These are phyloP conservation scores for Ogataea nonfermentans DNA, from an alignment of 805 yeast genomes.

Conservation along the genomic window DNA sequence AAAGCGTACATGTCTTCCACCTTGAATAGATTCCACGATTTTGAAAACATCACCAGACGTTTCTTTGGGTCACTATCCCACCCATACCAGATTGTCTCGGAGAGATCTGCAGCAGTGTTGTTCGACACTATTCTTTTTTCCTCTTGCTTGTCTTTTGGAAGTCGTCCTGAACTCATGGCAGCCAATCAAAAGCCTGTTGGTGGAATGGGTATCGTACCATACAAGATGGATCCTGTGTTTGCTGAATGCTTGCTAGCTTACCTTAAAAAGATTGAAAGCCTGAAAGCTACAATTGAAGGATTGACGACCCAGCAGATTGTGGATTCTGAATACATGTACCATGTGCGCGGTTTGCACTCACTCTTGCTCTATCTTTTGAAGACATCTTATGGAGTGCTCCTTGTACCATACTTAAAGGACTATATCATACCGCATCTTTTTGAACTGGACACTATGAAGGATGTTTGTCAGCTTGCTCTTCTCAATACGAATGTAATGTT, in stretches of 20 bases:
- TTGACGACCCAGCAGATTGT: slow-evolving; percentile 54
- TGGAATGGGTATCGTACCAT: slow-evolving; percentile 34
- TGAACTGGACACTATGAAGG: slow-evolving; percentile 64
- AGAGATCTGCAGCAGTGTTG: slow-evolving; percentile 60
- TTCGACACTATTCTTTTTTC: slow-evolving; percentile 35
- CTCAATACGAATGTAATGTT: slow-evolving; percentile 52
- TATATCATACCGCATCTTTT: slow-evolving; percentile 69
- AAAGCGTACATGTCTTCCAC: slow-evolving; percentile 37
- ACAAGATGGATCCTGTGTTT: slow-evolving; percentile 33
- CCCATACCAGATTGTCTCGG: slow-evolving; percentile 71
- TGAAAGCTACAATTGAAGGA: slow-evolving; percentile 31
- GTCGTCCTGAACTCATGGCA: slow-evolving; percentile 39
- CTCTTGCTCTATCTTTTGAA: slow-evolving; percentile 56
- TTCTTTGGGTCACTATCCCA: slow-evolving; percentile 54
- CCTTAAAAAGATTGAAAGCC: slow-evolving; percentile 43
- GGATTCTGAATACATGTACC: slow-evolving; percentile 58
- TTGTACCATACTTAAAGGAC: slow-evolving; percentile 50
- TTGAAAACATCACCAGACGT: slow-evolving; percentile 43
- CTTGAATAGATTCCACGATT: slow-evolving; percentile 43
- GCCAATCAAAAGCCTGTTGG: slow-evolving; percentile 37
- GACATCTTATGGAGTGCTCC: slow-evolving; percentile 51
- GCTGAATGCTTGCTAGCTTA: slow-evolving; percentile 39
- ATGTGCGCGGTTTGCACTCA: slow-evolving; percentile 61
- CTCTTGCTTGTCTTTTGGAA: slow-evolving; percentile 14
- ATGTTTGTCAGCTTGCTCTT: slow-evolving; percentile 71